Percentiles rank a stretch among this genome's conserved stretches.
phyloP scores from a whole-genome alignment of 345 rosid species.

The Hibiscus trionum region DNA sequence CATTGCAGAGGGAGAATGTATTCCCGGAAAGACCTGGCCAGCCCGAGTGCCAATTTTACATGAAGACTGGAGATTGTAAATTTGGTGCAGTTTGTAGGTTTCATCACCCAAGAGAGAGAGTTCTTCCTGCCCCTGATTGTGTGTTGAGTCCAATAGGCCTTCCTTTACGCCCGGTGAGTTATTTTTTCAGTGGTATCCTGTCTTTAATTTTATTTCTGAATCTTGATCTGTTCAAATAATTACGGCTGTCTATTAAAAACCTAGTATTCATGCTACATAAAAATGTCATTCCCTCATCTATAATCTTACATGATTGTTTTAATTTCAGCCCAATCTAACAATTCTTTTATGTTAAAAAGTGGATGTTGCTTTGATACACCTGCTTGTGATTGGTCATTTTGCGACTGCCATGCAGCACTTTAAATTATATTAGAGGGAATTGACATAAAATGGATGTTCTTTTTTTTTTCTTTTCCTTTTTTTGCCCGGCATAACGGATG shows the following conservation, averaged over 20 bases:
- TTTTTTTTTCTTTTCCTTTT: too few species aligned
- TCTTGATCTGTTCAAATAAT: neutral
- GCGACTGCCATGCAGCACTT: neutral
- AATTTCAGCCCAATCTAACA: neutral
- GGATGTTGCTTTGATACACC: neutral
- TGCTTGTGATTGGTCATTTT: neutral
- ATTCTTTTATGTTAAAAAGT: neutral
- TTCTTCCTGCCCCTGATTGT: slow-evolving; percentile 91
- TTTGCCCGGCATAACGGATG: too few species aligned
- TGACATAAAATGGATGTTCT: neutral
- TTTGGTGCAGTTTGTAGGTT: slow-evolving; percentile 93
- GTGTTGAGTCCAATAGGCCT: slow-evolving; percentile 78
- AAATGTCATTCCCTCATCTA: neutral
- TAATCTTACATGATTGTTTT: neutral
- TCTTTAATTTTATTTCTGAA: neutral
- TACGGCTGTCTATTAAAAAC: neutral
- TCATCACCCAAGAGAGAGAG: slow-evolving; percentile 94
- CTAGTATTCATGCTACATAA: neutral
- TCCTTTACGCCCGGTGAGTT: slow-evolving; percentile 88
- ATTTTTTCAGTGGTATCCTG: neutral
- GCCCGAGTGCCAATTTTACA: slow-evolving; percentile 56
- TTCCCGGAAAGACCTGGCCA: slow-evolving; percentile 98
- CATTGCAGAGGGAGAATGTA: slow-evolving; percentile 74
- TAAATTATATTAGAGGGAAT: neutral
- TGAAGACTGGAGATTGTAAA: slow-evolving; percentile 64